Conservation (phyloP, 129 eudicot genomes). For the Erigeron canadensis region DNA sequence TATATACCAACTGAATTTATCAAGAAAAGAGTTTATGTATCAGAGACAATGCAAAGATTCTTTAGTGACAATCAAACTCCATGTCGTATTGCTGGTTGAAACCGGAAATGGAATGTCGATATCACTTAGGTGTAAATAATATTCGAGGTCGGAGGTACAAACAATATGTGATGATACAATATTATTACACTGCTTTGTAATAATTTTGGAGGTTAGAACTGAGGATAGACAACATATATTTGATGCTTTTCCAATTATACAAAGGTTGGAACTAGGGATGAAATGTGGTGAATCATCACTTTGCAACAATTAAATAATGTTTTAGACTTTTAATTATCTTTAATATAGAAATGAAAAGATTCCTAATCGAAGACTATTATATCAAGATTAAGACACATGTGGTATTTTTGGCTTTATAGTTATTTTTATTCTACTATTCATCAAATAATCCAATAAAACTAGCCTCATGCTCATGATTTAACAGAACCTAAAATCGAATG, state of each 20-base stretch:
- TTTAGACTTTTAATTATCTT: background rate
- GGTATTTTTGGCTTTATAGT: background rate
- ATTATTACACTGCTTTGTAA: background rate
- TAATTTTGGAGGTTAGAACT: slow-evolving; percentile 5
- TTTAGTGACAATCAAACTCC: too few relatives aligned
- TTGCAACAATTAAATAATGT: background rate
- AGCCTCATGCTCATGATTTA: too few relatives aligned
- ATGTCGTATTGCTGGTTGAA: too few relatives aligned
- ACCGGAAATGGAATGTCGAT: too few relatives aligned
- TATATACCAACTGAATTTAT: too few relatives aligned
- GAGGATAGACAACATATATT: background rate
- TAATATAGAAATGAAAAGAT: background rate
- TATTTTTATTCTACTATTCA: too few relatives aligned
- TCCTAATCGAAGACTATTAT: background rate
- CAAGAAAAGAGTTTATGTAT: too few relatives aligned
- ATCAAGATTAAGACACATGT: background rate
- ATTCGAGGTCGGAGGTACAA: too few relatives aligned
- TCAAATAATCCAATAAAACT: too few relatives aligned
- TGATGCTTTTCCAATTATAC: background rate
- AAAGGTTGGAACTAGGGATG: background rate
- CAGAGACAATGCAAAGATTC: too few relatives aligned
- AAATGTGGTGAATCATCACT: background rate
- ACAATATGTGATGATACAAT: background rate
- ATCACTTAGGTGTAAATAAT: too few relatives aligned
- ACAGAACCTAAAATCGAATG: too few relatives aligned